Percentiles rank a stretch among this genome's conserved stretches.
Evolutionary conservation across 768 basidiomycete genomes (phyloP).

Genomic region (Xanthoconium stramineum): DNA sequence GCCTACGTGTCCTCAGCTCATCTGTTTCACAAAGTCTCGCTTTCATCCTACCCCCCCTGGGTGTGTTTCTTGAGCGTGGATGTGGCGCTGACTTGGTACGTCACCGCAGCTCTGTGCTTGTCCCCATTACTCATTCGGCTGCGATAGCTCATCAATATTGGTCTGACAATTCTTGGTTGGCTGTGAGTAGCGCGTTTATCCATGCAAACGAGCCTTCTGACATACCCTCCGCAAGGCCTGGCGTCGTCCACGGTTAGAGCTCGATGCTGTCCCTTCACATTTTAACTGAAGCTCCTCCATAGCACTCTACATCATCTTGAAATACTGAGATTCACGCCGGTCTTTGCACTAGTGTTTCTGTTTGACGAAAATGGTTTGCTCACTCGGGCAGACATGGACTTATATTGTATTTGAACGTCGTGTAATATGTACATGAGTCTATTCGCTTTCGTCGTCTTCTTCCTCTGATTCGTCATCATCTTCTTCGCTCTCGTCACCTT

Average conservation of each 20-base stretch:
- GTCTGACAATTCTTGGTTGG: conserved; percentile 75
- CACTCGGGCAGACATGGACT: background rate
- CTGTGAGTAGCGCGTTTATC: conserved; percentile 46
- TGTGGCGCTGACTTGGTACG: conserved; percentile 73
- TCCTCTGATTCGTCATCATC: conserved; percentile 13
- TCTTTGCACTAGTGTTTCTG: background rate
- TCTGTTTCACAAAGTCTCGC: conserved; percentile 44
- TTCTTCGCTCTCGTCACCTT: conserved; percentile 6
- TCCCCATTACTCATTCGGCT: background rate
- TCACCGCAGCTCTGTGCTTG: conserved; percentile 14
- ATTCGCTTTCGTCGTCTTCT: conserved; percentile 16
- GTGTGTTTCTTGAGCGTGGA: conserved; percentile 86
- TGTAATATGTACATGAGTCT: conserved; percentile 9
- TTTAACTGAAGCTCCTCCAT: conserved; percentile 12
- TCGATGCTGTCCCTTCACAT: background rate
- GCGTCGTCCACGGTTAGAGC: conserved; percentile 63
- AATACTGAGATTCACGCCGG: conserved; percentile 42
- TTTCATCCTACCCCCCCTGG: conserved; percentile 76
- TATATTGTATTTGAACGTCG: conserved; percentile 3
- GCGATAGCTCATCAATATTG: conserved; percentile 62
- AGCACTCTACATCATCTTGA: conserved; percentile 82
- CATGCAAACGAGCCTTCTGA: conserved; percentile 3
- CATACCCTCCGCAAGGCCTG: conserved; percentile 48
- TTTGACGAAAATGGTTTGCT: background rate
- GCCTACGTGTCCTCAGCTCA: conserved; percentile 11